Percentiles rank a stretch among this genome's conserved stretches.
phyloP scores from a whole-genome alignment of 495 filamentous ascomycete species.

The Filosporella fistucella region DNA sequence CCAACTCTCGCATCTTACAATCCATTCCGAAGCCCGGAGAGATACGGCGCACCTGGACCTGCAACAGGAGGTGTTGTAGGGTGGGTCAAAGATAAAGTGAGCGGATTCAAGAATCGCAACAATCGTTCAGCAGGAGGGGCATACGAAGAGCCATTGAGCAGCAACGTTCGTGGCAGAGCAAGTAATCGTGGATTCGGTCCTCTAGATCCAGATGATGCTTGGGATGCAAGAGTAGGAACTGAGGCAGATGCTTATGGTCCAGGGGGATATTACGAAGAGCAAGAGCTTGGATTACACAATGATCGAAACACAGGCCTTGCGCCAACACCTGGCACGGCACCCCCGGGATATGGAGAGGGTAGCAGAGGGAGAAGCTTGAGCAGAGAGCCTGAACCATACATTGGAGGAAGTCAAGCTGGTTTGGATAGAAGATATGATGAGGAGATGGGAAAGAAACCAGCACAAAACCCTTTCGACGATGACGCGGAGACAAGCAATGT shows the following conservation, averaged over 20 bases:
- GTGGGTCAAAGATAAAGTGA: conserved; percentile 49
- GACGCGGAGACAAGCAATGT: conserved; percentile 49
- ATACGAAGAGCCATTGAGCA: conserved; percentile 48
- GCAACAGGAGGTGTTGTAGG: conserved; percentile 52
- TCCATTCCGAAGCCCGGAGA: conserved; percentile 36
- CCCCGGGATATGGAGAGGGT: conserved; percentile 21
- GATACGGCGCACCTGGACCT: conserved; percentile 43
- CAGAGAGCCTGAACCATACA: conserved; percentile 26
- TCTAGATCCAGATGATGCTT: conserved; percentile 69
- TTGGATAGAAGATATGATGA: conserved; percentile 42
- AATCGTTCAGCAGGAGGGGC: conserved; percentile 53
- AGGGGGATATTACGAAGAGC: conserved; percentile 56
- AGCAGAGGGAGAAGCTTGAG: conserved; percentile 31
- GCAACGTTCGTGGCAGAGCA: conserved; percentile 27
- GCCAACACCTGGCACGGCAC: conserved; percentile 7
- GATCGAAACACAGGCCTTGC: conserved; percentile 6
- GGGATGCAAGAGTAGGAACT: conserved; percentile 62
- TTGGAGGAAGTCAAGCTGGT: conserved; percentile 29
- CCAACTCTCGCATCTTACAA: conserved; percentile 59
- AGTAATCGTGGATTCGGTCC: conserved; percentile 38
- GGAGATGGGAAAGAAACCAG: conserved; percentile 29
- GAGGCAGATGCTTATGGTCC: conserved; percentile 52
- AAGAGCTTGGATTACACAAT: conserved; percentile 46
- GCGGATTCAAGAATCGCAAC: conserved; percentile 46
- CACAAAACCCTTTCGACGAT: conserved; percentile 51